Evolutionary conservation across 495 filamentous ascomycete genomes (phyloP).

Genomic region (Hyphodiscus hymeniophilus): DNA sequence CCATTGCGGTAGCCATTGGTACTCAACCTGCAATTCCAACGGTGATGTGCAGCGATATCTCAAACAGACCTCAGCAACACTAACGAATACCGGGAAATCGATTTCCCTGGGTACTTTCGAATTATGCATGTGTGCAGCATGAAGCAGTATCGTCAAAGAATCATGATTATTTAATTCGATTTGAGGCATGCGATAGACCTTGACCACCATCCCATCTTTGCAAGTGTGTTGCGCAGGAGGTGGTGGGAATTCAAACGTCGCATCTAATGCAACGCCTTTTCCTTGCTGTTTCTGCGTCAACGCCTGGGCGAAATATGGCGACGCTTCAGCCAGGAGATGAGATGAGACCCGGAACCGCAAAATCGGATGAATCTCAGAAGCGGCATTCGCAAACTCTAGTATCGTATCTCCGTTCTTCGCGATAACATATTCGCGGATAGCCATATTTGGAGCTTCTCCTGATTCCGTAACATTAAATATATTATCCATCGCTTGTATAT

Average conservation of each 20-base stretch:
- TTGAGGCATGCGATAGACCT: slow-evolving; percentile 33
- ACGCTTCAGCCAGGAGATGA: slow-evolving; percentile 28
- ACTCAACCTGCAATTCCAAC: slow-evolving; percentile 31
- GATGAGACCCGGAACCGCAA: slow-evolving; percentile 33
- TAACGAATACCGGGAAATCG: slow-evolving; percentile 31
- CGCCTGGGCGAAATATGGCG: slow-evolving; percentile 30
- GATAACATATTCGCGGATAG: slow-evolving; percentile 16
- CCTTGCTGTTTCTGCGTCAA: slow-evolving; percentile 17
- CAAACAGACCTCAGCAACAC: slow-evolving; percentile 29
- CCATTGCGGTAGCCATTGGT: slow-evolving; percentile 35
- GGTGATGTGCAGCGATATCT: slow-evolving; percentile 32
- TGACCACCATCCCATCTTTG: slow-evolving; percentile 25
- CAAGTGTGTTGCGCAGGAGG: slow-evolving; percentile 22
- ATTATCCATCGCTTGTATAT: slow-evolving; percentile 13
- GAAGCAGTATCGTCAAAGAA: slow-evolving; percentile 30
- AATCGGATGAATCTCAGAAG: slow-evolving; percentile 20
- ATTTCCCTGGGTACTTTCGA: slow-evolving; percentile 29
- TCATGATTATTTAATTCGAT: slow-evolving; percentile 26
- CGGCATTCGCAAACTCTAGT: slow-evolving; percentile 30
- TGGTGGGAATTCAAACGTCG: slow-evolving; percentile 26
- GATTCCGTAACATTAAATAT: slow-evolving; percentile 6
- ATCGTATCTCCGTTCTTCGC: slow-evolving; percentile 26
- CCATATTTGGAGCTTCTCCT: slow-evolving; percentile 1
- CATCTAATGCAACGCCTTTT: slow-evolving; percentile 6
- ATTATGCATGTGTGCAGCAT: slow-evolving; percentile 35